Evolutionary conservation across 2,329 filamentous ascomycete genomes (phyloP).

Genomic region (Phoma sp.): DNA sequence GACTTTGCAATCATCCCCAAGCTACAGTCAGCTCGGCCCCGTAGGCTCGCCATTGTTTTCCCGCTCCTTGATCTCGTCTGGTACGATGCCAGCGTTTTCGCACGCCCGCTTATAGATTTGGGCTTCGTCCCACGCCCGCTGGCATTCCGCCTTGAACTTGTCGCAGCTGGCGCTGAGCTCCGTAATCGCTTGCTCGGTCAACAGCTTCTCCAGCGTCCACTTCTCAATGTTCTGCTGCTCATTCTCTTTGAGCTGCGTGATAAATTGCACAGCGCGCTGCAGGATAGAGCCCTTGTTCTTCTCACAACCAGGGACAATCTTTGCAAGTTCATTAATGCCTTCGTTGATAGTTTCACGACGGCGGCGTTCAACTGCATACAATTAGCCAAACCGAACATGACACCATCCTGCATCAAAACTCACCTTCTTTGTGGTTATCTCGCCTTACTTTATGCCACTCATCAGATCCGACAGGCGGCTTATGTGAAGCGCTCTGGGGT

Average conservation of each 20-base stretch:
- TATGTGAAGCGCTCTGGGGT: constrained; percentile 54
- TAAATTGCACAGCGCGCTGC: constrained; percentile 91
- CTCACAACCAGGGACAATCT: constrained; percentile 96
- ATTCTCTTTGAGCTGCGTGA: constrained; percentile 92
- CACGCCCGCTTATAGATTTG: constrained; percentile 74
- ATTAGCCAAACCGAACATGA: constrained; percentile 13
- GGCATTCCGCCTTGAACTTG: constrained; percentile 82
- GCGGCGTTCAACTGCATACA: constrained; percentile 80
- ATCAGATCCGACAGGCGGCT: constrained; percentile 91
- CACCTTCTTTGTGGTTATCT: constrained; percentile 99
- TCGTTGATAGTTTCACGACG: constrained; percentile 98
- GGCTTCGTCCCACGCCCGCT: constrained; percentile 77
- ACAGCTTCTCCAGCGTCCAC: constrained; percentile 88
- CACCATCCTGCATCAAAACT: constrained; percentile 30
- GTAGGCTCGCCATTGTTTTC: constrained; percentile 49
- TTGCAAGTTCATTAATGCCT: constrained; percentile 96
- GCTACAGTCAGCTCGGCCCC: constrained; percentile 36
- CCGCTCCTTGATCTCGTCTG: constrained; percentile 51
- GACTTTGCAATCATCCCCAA: neutral
- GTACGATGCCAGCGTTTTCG: constrained; percentile 50
- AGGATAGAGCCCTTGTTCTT: constrained; percentile 99
- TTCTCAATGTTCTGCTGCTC: constrained; percentile 94
- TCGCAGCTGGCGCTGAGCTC: constrained; percentile 89
- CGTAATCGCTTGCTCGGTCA: constrained; percentile 86
- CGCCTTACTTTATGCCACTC: constrained; percentile 98